Conservation (phyloP, 164 flowering plant species). For the Tinospora cordifolia region DNA sequence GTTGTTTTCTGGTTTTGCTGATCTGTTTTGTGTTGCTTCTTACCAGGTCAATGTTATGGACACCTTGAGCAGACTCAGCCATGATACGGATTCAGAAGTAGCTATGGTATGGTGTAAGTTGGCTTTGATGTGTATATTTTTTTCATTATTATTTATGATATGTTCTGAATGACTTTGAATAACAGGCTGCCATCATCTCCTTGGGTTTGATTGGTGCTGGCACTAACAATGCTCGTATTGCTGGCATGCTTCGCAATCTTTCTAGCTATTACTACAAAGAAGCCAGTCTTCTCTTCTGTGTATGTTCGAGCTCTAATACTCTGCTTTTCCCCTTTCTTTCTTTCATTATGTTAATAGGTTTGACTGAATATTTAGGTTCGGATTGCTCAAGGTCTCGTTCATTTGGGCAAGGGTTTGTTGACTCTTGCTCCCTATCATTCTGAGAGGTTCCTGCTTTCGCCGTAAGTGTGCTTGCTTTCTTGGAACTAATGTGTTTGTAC, state of each 20-base stretch:
- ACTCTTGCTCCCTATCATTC: conserved; percentile 95
- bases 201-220: conserved; percentile 97
- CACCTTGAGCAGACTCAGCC: conserved; percentile 93
- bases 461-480: conserved; percentile 42
- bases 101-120: conserved; percentile 61
- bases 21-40: neutral
- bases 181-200: conserved; percentile 91
- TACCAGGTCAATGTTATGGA: conserved; percentile 94
- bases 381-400: conserved; percentile 96
- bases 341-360: neutral
- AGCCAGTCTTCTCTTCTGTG: conserved; percentile 88
- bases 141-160: neutral
- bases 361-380: conserved; percentile 56
- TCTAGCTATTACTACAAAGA: conserved; percentile 97
- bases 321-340: neutral
- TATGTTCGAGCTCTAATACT: conserved; percentile 23
- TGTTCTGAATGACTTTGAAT: neutral
- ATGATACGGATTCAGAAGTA: conserved; percentile 92
- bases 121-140: neutral
- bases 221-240: conserved; percentile 95
- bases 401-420: conserved; percentile 88
- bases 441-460: conserved; percentile 80
- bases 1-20: neutral
- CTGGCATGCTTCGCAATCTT: conserved; percentile 97
- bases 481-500: neutral